Percentiles rank a stretch among this genome's conserved stretches.
Conservation (phyloP, 768 basidiomycete species). For the Xerocomellus dryophilus region DNA sequence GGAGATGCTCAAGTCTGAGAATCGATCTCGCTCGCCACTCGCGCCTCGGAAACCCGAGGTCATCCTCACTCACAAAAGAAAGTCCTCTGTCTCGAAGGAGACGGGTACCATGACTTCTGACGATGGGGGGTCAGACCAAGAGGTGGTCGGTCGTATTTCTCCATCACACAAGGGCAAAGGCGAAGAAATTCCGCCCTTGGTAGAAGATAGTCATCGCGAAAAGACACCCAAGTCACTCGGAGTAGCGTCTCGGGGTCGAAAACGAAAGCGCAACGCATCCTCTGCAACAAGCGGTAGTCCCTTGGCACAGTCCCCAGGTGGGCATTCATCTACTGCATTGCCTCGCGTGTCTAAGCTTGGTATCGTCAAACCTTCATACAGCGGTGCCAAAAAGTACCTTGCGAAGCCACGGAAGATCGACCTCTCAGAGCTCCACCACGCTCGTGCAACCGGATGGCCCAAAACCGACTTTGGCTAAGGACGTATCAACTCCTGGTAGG, state of each 20-base stretch:
- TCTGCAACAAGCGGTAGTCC: constrained; percentile 10
- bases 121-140: background rate
- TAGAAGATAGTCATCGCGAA: constrained; percentile 2
- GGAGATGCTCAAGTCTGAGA: background rate
- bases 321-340: constrained; percentile 11
- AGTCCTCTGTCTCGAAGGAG: background rate
- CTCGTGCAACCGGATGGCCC: constrained; percentile 2
- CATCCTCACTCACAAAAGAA: constrained; percentile 6
- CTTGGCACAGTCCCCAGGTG: constrained; percentile 19
- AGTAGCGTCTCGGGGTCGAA: constrained; percentile 11
- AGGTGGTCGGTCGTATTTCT: background rate
- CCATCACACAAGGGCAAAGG: constrained; percentile 14
- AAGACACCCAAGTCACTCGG: constrained; percentile 14
- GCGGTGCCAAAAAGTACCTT: constrained; percentile 2
- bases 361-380: constrained; percentile 4
- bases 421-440: constrained; percentile 3
- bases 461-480: background rate
- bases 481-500: constrained; percentile 15
- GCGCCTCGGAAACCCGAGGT: constrained; percentile 12
- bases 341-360: constrained; percentile 6
- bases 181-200: constrained; percentile 9
- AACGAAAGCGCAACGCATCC: constrained; percentile 26
- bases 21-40: constrained; percentile 1
- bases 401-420: constrained; percentile 6
- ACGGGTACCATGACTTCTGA: background rate